These are phyloP conservation scores for Penicillium egyptiacum DNA, from an alignment of 495 filamentous ascomycete species.

Conservation along the genomic window DNA sequence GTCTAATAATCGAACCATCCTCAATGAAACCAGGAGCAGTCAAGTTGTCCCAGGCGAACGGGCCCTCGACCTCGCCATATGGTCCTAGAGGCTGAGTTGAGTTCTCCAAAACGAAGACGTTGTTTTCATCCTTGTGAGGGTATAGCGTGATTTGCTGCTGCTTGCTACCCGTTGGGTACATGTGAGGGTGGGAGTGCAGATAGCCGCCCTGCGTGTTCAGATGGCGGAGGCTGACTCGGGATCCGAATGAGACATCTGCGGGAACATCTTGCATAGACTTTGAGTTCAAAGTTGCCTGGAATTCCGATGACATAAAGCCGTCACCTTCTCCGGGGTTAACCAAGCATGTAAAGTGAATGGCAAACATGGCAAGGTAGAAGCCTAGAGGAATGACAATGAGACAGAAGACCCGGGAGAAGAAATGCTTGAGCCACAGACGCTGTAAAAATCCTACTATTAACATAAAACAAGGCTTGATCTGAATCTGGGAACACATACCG, in stretches of 20 bases:
- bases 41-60: slow-evolving; percentile 77
- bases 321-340: slow-evolving; percentile 95
- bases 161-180: slow-evolving; percentile 97
- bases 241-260: slow-evolving; percentile 87
- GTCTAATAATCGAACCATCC: slow-evolving; percentile 74
- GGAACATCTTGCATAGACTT: slow-evolving; percentile 95
- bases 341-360: slow-evolving; percentile 89
- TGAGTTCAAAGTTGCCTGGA: slow-evolving; percentile 94
- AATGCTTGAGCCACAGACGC: slow-evolving; percentile 91
- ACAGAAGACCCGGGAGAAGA: slow-evolving; percentile 87
- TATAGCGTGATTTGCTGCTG: slow-evolving; percentile 98
- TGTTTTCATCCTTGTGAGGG: slow-evolving; percentile 99
- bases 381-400: slow-evolving; percentile 84
- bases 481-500: slow-evolving; percentile 44
- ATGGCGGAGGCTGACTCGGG: slow-evolving; percentile 81
- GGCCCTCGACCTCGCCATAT: slow-evolving; percentile 76
- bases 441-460: slow-evolving; percentile 29
- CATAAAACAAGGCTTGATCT: background rate
- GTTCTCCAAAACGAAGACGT: slow-evolving; percentile 90
- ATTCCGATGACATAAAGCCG: slow-evolving; percentile 99
- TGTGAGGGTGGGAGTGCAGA: slow-evolving; percentile 91
- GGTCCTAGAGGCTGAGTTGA: slow-evolving; percentile 84
- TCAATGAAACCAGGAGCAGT: slow-evolving; percentile 63
- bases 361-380: slow-evolving; percentile 96
- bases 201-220: slow-evolving; percentile 97